Conservation (phyloP, 1,139 yeast genomes). For the Lodderomyces margitis region DNA sequence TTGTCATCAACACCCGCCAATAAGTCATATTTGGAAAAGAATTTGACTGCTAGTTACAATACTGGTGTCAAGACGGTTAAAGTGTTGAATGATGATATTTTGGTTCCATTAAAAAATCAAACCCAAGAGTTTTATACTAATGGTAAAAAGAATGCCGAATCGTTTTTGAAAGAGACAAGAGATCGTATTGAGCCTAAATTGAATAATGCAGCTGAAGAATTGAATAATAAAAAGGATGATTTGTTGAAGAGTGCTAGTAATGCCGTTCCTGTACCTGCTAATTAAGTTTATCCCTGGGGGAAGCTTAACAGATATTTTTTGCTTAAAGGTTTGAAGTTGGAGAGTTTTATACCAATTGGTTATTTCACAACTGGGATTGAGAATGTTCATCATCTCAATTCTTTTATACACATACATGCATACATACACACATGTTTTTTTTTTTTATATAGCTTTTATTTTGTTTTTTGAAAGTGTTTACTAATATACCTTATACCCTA, state of each 20-base stretch:
- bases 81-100: constrained; percentile 36
- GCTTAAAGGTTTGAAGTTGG: too few relatives aligned
- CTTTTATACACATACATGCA: too few relatives aligned
- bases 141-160: constrained; percentile 36
- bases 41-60: constrained; percentile 36
- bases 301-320: too few relatives aligned
- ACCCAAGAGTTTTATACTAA: constrained; percentile 39
- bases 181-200: constrained; percentile 14
- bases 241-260: constrained; percentile 13
- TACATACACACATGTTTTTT: too few relatives aligned
- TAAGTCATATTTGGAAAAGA: constrained; percentile 23
- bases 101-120: constrained; percentile 41
- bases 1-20: constrained; percentile 17
- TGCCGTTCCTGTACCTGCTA: background rate
- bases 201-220: constrained; percentile 9
- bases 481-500: too few relatives aligned
- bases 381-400: too few relatives aligned
- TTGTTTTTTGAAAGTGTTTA: too few relatives aligned
- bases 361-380: too few relatives aligned
- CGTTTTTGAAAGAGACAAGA: constrained; percentile 33
- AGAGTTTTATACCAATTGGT: too few relatives aligned
- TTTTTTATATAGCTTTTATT: too few relatives aligned
- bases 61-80: constrained; percentile 35
- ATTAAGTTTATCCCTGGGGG: background rate
- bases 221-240: constrained; percentile 13